Conservation (phyloP, 768 basidiomycete genomes). For the Rubroboletus satanas region DNA sequence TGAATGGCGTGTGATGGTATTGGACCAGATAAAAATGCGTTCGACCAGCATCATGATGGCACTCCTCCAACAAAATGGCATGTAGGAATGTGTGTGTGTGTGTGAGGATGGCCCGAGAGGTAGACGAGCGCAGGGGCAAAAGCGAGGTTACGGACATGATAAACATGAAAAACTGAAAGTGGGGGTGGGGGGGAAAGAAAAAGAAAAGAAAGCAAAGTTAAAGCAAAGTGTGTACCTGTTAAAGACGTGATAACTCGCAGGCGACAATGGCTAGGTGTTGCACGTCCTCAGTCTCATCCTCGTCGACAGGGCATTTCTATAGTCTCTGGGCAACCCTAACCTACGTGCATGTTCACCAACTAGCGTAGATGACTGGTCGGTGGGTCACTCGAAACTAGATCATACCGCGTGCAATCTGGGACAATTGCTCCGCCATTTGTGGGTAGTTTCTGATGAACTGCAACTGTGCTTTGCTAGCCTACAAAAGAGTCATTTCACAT, state of each 20-base stretch:
- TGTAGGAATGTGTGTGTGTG: background rate
- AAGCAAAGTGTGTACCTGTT: background rate
- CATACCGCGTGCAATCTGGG: constrained; percentile 43
- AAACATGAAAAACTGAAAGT: background rate
- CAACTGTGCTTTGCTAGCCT: constrained; percentile 81
- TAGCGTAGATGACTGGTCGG: background rate
- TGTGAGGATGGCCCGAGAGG: background rate
- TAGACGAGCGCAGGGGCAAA: background rate
- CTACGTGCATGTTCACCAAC: constrained; percentile 12
- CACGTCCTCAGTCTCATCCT: constrained; percentile 6
- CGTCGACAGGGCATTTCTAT: constrained; percentile 10
- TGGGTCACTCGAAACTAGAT: constrained; percentile 17
- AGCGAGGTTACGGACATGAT: background rate
- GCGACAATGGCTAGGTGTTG: background rate
- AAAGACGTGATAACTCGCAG: constrained; percentile 12
- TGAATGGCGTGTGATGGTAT: constrained; percentile 16
- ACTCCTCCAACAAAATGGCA: background rate
- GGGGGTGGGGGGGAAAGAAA: too few relatives aligned
- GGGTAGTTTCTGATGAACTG: constrained; percentile 84
- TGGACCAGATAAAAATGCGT: constrained; percentile 3
- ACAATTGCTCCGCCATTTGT: constrained; percentile 70
- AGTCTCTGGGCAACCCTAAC: constrained; percentile 8
- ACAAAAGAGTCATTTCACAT: background rate
- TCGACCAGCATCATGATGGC: constrained; percentile 1
- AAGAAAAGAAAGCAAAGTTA: background rate